Conservation (phyloP, 2,329 filamentous ascomycete genomes). For the Madurella fahalii region DNA sequence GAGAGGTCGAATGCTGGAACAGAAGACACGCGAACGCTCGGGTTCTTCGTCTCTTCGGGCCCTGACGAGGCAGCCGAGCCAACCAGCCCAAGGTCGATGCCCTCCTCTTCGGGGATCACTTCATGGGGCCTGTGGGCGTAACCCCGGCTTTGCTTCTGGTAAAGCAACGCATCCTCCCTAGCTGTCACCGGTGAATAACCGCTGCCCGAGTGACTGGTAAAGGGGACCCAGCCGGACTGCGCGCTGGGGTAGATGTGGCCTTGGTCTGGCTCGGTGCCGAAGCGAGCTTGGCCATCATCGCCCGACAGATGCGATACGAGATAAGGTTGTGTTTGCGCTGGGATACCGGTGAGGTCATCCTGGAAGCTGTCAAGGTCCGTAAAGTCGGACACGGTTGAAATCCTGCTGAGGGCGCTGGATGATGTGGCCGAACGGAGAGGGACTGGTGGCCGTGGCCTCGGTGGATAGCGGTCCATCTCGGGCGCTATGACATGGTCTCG, state of each 20-base stretch:
- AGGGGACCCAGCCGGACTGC: conserved; percentile 18
- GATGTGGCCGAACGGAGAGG: conserved; percentile 23
- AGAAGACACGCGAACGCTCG: conserved; percentile 20
- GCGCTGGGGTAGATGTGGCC: conserved; percentile 19
- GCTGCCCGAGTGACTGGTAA: conserved; percentile 10
- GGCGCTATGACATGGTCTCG: conserved; percentile 11
- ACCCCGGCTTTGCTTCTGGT: conserved; percentile 13
- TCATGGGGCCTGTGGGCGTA: conserved; percentile 25
- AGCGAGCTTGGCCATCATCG: conserved; percentile 12
- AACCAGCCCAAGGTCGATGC: conserved; percentile 39
- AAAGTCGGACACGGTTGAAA: conserved; percentile 32
- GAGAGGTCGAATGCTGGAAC: conserved; percentile 44
- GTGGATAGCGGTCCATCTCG: conserved; percentile 20
- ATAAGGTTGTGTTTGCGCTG: conserved; percentile 36
- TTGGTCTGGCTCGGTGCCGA: conserved; percentile 20
- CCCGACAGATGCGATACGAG: conserved; percentile 39
- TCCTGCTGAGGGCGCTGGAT: conserved; percentile 24
- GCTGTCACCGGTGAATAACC: conserved; percentile 23
- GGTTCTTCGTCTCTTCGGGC: conserved; percentile 29
- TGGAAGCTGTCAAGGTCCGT: conserved; percentile 49
- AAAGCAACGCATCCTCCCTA: neutral
- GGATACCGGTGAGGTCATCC: conserved; percentile 44
- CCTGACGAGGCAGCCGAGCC: conserved; percentile 39
- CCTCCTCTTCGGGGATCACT: conserved; percentile 39
- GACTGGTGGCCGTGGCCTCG: conserved; percentile 14